Conservation (phyloP, 2,329 filamentous ascomycete species). For the Cytospora schulzeri region DNA sequence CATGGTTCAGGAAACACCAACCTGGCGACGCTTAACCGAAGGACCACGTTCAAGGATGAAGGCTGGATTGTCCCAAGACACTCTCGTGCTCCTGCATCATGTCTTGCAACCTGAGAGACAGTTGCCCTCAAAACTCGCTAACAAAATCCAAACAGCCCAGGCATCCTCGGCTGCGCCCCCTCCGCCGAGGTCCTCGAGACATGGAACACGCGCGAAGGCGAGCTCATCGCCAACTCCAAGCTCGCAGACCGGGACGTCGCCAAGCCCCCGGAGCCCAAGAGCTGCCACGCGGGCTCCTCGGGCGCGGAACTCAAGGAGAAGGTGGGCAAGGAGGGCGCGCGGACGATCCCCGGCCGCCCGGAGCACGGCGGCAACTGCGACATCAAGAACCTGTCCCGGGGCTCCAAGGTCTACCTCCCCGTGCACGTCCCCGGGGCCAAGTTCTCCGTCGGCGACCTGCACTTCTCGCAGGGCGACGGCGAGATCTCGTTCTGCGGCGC, state of each 20-base stretch:
- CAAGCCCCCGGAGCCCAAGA: constrained; percentile 71
- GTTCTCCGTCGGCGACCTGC: constrained; percentile 86
- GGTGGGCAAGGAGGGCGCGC: constrained; percentile 75
- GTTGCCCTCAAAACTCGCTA: neutral
- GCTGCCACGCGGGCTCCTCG: constrained; percentile 69
- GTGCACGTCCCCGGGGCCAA: constrained; percentile 86
- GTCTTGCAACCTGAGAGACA: too few species aligned
- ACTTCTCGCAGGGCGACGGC: constrained; percentile 86
- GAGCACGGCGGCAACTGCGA: constrained; percentile 92
- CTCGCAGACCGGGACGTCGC: constrained; percentile 70
- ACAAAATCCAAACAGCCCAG: constrained; percentile 50
- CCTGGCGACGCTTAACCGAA: too few species aligned
- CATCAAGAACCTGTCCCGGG: constrained; percentile 74
- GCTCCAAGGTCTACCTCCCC: constrained; percentile 82
- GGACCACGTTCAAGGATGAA: too few species aligned
- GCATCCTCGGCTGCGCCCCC: constrained; percentile 87
- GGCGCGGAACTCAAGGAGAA: constrained; percentile 60
- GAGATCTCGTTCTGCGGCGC: constrained; percentile 89
- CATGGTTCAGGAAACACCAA: too few species aligned
- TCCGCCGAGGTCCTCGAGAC: constrained; percentile 73
- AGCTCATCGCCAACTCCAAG: constrained; percentile 71
- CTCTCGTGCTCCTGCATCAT: too few species aligned
- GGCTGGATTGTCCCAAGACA: too few species aligned
- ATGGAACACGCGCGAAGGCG: constrained; percentile 83
- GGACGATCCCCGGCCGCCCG: constrained; percentile 81